Conservation (phyloP, 768 basidiomycete species). For the Boletus sensibilis region DNA sequence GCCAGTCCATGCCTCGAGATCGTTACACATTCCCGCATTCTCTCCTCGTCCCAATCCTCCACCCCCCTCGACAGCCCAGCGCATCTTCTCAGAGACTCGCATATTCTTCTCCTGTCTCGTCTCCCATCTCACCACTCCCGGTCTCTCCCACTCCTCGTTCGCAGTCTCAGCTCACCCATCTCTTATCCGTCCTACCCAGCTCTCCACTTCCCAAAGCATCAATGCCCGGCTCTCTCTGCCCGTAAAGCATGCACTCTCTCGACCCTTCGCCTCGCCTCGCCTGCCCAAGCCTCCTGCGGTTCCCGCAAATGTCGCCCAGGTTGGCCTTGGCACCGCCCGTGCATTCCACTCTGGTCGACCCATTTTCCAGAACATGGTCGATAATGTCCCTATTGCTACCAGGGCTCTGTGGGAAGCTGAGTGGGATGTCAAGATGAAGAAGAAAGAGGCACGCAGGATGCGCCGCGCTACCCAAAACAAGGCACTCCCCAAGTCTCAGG, state of each 20-base stretch:
- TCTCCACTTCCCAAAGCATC: slow-evolving; percentile 38
- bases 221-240: slow-evolving; percentile 57
- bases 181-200: slow-evolving; percentile 12
- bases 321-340: slow-evolving; percentile 74
- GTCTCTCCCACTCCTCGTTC: slow-evolving; percentile 35
- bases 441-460: slow-evolving; percentile 37
- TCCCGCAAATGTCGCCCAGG: slow-evolving; percentile 54
- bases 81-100: slow-evolving; percentile 52
- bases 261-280: slow-evolving; percentile 45
- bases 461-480: slow-evolving; percentile 24
- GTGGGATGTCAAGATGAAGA: slow-evolving; percentile 55
- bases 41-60: slow-evolving; percentile 24
- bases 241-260: slow-evolving; percentile 49
- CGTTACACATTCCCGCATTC: slow-evolving; percentile 46
- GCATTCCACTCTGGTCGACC: slow-evolving; percentile 74
- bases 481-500: slow-evolving; percentile 20
- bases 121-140: slow-evolving; percentile 57
- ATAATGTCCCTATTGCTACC: slow-evolving; percentile 76
- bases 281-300: slow-evolving; percentile 56
- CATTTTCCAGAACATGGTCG: slow-evolving; percentile 74
- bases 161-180: slow-evolving; percentile 9
- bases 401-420: slow-evolving; percentile 76
- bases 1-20: slow-evolving; percentile 28
- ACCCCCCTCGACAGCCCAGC: slow-evolving; percentile 39
- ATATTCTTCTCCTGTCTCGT: slow-evolving; percentile 56